Evolutionary conservation across 2,329 filamentous ascomycete species (phyloP), one percentile per base, ranked within the genome.

Genomic region (Aspergillus oerlinghausenensis): DNA sequence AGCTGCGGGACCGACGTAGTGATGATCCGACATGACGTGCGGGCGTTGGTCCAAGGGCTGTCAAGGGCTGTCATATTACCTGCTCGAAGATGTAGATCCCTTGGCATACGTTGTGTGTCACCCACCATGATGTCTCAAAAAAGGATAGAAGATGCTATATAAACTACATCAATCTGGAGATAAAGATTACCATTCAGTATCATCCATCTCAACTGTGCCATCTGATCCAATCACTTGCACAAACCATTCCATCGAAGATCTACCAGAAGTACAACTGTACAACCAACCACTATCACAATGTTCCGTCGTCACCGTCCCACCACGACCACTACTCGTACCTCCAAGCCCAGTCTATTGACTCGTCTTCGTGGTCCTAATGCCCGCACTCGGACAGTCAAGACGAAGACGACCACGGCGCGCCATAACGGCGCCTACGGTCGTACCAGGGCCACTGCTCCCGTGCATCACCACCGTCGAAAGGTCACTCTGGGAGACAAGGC

Each of bases 401-500:
- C 72, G n/a, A 70, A 70, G 49, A 75, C 72, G 42, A 78, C 75
- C 6, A 78, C 75, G 42, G 23, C 19, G 2, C 42, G 42, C 11
- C 42, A 45, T 6, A 8, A 8, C 8, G 8, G 8, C 8, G 42
- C 42, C 72, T 69, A 65, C 69, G 54, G n/a, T 52, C 60, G 35
- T 19, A 76, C 75, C 6, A 80, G 78, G 43, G 75, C 75, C 25
- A 75, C 74, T 51, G 77, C 71, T 57, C 79, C 76, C 56, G 72
- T 61, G 17, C 82, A 84, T 59, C 86, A 88, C 69, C 88, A 90
- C 54, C 83, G 84, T 70, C 84, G 88, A 67, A 84, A 86, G 66
- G 81, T 84, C 3, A 84, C 81, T 42, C 77, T 92, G 62, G 87
- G 87, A 49, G 89, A 93, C 77, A 93, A 92, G 75, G 81, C 93